Evolutionary conservation across 1,284 basidiomycete species (phyloP), one percentile per base, ranked within the genome.

Genomic region (Ceratobasidium sp.): DNA sequence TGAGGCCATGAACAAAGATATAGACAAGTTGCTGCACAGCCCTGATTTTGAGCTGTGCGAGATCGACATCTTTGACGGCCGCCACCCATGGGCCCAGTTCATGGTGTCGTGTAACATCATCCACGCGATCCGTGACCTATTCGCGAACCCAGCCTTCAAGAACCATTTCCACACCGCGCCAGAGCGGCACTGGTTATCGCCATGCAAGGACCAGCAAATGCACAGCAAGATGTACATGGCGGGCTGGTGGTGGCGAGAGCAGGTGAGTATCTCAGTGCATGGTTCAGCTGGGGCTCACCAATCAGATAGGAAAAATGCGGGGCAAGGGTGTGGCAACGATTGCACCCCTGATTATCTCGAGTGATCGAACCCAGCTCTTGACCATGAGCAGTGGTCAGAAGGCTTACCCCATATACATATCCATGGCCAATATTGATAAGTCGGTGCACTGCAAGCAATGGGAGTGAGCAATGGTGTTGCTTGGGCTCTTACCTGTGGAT

Each of bases 401-500:
- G 30, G 62, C 46, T 0, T 64, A 64, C 46, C 62, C 62, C 1
- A 46, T 64, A 9, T 64, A 64, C n/a, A 14, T 64, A 7, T 33
- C 46, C 1, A 12, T 74, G 14, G 71, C 70, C 8, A 36, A 36
- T 9, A 36, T 36, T 9, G 9, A 9, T 9, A 36, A 36, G n/a
- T n/a, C n/a, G n/a, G n/a, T n/a, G 9, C 6, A 11, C 16, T 3
- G 73, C 1, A 58, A 74, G 38, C 53, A 58, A 12, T 53, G 33
- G 1, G 56, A 70, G 38, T 48, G 25, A 11, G 74, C 72, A 3
- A 70, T 66, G 36, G 16, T 58, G 0, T 30, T 74, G n/a, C n/a
- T 73, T 0, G 66, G 74, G 2, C 73, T 73, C 61, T 46, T 73
- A 30, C 74, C 74, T 3, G 59, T 74, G 8, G 66, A 69, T 0